Evolutionary conservation across 2,329 filamentous ascomycete genomes (phyloP), one percentile per base, ranked within the genome.

Genomic region (Dactylellina leptospora): DNA sequence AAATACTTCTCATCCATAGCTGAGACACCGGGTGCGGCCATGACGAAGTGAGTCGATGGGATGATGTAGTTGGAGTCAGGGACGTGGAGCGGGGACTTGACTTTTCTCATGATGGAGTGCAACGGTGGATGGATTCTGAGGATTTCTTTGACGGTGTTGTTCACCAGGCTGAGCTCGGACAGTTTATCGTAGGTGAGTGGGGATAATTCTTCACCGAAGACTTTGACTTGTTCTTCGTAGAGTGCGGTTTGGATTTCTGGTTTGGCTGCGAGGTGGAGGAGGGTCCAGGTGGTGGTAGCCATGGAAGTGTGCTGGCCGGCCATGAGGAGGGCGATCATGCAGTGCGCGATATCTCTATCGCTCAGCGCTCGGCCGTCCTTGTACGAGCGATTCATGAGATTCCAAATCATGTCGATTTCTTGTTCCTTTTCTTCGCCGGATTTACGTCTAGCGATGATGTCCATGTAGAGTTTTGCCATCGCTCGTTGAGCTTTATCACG

Each of bases 241-340:
- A 93, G 84, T 73, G 90, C 87, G 74, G 92, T 88, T 54, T 66
- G 61, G 62, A 92, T 85, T 23, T 89, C 84, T 0, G 90, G 90
- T 13, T 87, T 83, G 0, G 87, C 85, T 8, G 90, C 90, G 1
- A 93, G 84, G 51, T 87, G 88, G 10, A 93, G 83, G 75, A 93
- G 81, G 75, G 92, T 90, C 90, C 90, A 93, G 6, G 88, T 84
- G 75, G 87, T 87, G n/a, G 89, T 89, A 0, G 90, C 88, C 3
- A 90, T 89, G 0, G 90, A 92, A 1, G 89, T 90, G 81, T 93
- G 90, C 78, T 95, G 90, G 54, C 90, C 90, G 9, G 88, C 90
- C 90, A 95, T 93, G 55, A 93, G 84, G 13, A 93, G 84, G 0
- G 90, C 90, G 77, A 93, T 93, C 90, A 93, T 92, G 84, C 93